Percentiles rank a stretch among this genome's conserved stretches.
Conservation (phyloP, 495 filamentous ascomycete genomes). For the Amniculicola lignicola region DNA sequence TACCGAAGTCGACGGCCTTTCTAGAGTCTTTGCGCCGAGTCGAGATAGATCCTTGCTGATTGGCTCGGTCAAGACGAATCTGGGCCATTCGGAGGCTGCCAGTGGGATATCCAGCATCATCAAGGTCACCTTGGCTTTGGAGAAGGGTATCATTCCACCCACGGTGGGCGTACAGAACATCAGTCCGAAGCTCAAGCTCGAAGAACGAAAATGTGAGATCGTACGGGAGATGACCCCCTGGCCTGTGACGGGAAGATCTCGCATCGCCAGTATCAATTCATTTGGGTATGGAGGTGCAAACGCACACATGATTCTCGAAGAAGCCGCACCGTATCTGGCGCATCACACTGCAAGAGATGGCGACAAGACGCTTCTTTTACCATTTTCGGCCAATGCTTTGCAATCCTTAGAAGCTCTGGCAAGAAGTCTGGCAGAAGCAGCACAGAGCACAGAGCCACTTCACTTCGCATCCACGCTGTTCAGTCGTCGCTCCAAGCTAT, state of each 20-base stretch:
- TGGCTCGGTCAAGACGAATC: slow-evolving; percentile 39
- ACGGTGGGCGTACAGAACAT: slow-evolving; percentile 10
- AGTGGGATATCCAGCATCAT: slow-evolving; percentile 37
- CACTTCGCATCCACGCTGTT: no score
- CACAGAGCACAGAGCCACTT: no score
- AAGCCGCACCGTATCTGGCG: no score
- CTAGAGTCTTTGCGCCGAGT: slow-evolving; percentile 37
- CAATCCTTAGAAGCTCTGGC: no score
- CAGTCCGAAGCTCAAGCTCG: slow-evolving; percentile 37
- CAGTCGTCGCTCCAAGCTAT: no score
- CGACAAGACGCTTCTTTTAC: no score
- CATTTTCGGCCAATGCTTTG: no score
- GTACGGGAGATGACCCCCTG: neutral
- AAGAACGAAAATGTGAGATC: slow-evolving; percentile 10
- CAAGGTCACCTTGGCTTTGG: slow-evolving; percentile 35
- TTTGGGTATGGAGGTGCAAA: slow-evolving; percentile 40
- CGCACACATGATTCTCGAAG: no score
- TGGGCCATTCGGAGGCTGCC: slow-evolving; percentile 41
- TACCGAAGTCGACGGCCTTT: slow-evolving; percentile 38
- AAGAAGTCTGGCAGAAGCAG: no score
- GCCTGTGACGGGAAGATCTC: neutral
- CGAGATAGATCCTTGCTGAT: slow-evolving; percentile 44
- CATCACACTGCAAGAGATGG: no score
- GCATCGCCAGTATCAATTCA: slow-evolving; percentile 1
- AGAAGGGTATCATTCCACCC: slow-evolving; percentile 34